A percentile compares a stretch with the other conserved stretches of the same genome.
phyloP scores from a whole-genome alignment of 202 grass and related monocot species.

The Saccharum hybrid region DNA sequence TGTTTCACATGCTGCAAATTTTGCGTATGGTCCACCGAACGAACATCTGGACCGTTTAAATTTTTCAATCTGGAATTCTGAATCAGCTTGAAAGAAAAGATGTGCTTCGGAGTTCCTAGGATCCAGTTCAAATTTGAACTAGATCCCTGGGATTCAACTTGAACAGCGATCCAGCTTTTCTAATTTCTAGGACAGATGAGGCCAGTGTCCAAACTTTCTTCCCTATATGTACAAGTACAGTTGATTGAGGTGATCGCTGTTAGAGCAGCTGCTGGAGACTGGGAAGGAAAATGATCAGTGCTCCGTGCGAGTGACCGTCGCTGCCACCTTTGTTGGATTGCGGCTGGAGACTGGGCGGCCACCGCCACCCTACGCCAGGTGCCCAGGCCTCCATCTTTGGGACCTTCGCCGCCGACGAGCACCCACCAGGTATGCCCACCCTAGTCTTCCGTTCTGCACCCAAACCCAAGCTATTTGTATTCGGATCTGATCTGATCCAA shows the following conservation, averaged over 20 bases:
- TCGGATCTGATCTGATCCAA: constrained; percentile 24
- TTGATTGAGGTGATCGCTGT: too few relatives aligned
- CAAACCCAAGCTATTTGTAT: not conserved
- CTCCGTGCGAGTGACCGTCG: too few relatives aligned
- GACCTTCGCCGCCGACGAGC: not conserved
- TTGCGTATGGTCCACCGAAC: not conserved
- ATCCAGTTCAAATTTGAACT: not conserved
- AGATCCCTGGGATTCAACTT: too few relatives aligned
- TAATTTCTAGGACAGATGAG: too few relatives aligned
- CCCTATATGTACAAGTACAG: too few relatives aligned
- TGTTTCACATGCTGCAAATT: not conserved
- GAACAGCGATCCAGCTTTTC: not conserved
- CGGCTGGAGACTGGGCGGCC: too few relatives aligned
- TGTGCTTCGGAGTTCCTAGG: not conserved
- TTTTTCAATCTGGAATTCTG: not conserved
- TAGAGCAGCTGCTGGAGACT: too few relatives aligned
- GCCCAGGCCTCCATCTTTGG: not conserved
- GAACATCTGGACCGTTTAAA: not conserved
- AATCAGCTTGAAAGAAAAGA: not conserved
- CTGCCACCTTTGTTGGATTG: too few relatives aligned
- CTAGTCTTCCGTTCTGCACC: not conserved
- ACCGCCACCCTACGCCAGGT: not conserved
- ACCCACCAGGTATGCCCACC: not conserved
- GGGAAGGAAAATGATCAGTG: too few relatives aligned
- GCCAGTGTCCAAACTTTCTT: not conserved